Conservation (phyloP, 2,329 filamentous ascomycete genomes). For the Cladosporium halotolerans region DNA sequence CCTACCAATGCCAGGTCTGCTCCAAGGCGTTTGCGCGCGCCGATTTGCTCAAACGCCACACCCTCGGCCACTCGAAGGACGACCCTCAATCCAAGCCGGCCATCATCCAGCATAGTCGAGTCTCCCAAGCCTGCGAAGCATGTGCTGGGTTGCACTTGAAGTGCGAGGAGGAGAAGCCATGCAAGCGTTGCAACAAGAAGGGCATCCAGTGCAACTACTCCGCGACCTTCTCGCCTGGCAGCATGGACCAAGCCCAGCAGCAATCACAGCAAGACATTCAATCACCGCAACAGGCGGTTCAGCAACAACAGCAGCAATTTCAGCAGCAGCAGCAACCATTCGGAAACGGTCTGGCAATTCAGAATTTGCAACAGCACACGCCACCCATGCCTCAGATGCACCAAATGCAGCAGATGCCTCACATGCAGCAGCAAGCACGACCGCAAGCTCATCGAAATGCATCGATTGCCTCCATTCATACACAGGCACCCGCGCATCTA, state of each 20-base stretch:
- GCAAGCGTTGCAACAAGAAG: constrained; percentile 46
- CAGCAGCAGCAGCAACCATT: constrained; percentile 16
- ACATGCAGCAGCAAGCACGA: constrained; percentile 16
- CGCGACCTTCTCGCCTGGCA: constrained; percentile 16
- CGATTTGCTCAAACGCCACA: constrained; percentile 48
- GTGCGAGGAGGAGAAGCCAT: constrained; percentile 51
- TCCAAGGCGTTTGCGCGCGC: constrained; percentile 43
- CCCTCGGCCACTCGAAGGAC: constrained; percentile 37
- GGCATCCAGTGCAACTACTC: constrained; percentile 39
- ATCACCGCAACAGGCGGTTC: not conserved
- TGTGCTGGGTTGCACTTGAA: constrained; percentile 48
- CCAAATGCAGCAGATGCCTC: constrained; percentile 20
- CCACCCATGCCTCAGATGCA: constrained; percentile 10
- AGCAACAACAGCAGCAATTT: constrained; percentile 15
- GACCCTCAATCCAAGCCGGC: constrained; percentile 25
- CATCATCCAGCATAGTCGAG: constrained; percentile 32
- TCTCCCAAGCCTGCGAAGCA: constrained; percentile 47
- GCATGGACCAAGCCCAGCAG: constrained; percentile 14
- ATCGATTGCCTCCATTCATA: constrained; percentile 1
- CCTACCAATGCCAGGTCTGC: constrained; percentile 41
- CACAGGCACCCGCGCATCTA: constrained; percentile 11
- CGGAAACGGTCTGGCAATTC: constrained; percentile 6
- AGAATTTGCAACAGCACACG: constrained; percentile 9
- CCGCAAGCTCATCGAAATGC: not conserved
- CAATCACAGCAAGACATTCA: constrained; percentile 5